phyloP scores from a whole-genome alignment of 805 yeast species.

The Saccharomycopsis babjevae region DNA sequence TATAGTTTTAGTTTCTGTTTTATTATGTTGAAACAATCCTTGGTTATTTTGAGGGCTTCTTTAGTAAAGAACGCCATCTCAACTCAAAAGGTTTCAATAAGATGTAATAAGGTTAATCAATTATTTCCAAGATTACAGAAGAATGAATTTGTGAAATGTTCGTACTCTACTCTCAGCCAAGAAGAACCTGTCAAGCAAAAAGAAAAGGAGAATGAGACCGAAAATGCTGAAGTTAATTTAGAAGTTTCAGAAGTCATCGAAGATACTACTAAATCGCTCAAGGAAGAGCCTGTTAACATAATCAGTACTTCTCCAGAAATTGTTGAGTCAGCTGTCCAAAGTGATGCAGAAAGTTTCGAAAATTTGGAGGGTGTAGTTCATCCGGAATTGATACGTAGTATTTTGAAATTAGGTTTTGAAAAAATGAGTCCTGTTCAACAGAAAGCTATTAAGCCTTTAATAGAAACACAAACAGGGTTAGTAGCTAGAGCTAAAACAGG shows the following conservation, averaged over 20 bases:
- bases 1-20: neutral
- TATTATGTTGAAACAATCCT: neutral
- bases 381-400: neutral
- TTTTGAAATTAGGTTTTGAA: conserved; percentile 4
- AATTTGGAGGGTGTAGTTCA: conserved; percentile 3
- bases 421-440: conserved; percentile 62
- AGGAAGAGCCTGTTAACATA: neutral
- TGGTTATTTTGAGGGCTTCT: neutral
- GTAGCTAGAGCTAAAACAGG: conserved; percentile 92
- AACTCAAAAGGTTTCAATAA: neutral
- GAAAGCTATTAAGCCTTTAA: conserved; percentile 46
- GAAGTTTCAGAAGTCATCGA: neutral
- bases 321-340: neutral
- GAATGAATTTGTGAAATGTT: neutral
- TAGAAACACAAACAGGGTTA: conserved; percentile 45
- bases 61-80: neutral
- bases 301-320: neutral
- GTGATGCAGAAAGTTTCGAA: neutral
- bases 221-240: neutral
- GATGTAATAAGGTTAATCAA: neutral
- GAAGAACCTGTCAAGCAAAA: neutral
- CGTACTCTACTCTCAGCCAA: neutral
- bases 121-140: neutral
- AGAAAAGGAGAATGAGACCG: neutral
- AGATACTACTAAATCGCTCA: neutral